Percentiles rank a stretch among this genome's conserved stretches.
These are phyloP conservation scores for Daphne laureola DNA, from an alignment of 441 rosid genomes.

Conservation along the genomic window DNA sequence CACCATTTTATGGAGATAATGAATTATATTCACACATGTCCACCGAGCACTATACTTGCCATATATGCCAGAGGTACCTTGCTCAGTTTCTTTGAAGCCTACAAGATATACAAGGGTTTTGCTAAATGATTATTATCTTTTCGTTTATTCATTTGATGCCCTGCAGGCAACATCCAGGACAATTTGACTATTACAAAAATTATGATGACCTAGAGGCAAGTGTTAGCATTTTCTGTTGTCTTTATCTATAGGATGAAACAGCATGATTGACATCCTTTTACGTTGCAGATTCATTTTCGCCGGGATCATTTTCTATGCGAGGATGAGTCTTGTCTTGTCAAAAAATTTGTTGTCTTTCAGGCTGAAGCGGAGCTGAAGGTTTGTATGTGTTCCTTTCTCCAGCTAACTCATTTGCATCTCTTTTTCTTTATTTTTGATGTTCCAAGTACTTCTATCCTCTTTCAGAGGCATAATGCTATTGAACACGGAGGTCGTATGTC, in stretches of 20 bases:
- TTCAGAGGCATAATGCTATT: conserved; percentile 79
- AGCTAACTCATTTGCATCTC: background rate
- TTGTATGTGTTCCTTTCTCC: conserved; percentile 2
- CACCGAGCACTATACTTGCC: conserved; percentile 84
- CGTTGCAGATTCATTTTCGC: conserved; percentile 76
- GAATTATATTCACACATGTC: conserved; percentile 89
- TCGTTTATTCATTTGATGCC: conserved; percentile 7
- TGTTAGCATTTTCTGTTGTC: conserved; percentile 6
- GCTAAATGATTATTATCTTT: conserved; percentile 2
- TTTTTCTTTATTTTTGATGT: background rate
- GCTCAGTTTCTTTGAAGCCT: background rate
- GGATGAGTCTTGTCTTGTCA: conserved; percentile 83
- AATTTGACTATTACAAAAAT: conserved; percentile 75
- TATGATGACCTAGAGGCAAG: conserved; percentile 90
- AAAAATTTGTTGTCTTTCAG: conserved; percentile 81
- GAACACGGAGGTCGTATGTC: conserved; percentile 98
- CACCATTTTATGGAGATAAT: conserved; percentile 88
- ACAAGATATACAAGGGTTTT: background rate
- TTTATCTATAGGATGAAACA: background rate
- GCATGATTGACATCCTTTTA: conserved; percentile 1
- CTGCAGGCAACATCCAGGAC: conserved; percentile 89
- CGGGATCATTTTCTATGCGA: conserved; percentile 87
- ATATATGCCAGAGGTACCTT: conserved; percentile 78
- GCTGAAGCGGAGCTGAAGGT: conserved; percentile 93
- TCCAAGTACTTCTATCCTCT: conserved; percentile 8